phyloP scores from a whole-genome alignment of 2,329 filamentous ascomycete genomes.

The Nigrograna mackinnonii region DNA sequence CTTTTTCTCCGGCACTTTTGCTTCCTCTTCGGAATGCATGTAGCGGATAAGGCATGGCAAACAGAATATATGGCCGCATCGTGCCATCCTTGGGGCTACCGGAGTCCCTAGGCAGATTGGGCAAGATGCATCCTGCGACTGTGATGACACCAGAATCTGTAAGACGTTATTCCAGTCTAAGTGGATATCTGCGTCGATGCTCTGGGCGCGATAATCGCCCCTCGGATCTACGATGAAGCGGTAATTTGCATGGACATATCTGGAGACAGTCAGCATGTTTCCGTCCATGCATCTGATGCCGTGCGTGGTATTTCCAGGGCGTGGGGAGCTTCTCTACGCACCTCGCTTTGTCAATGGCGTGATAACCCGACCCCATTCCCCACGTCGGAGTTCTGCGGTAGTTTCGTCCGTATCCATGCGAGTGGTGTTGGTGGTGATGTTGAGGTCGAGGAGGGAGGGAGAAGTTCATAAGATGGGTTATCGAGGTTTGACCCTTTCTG shows the following conservation, averaged over 20 bases:
- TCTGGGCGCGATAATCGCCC: constrained; percentile 78
- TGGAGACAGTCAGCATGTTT: constrained; percentile 34
- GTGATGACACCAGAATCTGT: constrained; percentile 86
- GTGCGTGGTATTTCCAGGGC: background rate
- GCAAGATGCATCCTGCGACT: constrained; percentile 86
- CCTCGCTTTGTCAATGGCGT: constrained; percentile 87
- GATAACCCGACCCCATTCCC: constrained; percentile 86
- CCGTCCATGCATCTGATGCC: no score
- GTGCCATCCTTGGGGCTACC: constrained; percentile 93
- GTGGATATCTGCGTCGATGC: constrained; percentile 83
- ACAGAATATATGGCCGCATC: constrained; percentile 96
- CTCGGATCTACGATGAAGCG: constrained; percentile 90
- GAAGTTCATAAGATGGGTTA: constrained; percentile 96
- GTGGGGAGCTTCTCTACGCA: constrained; percentile 50
- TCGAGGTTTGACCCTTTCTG: constrained; percentile 91
- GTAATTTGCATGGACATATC: constrained; percentile 94
- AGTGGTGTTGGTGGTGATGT: constrained; percentile 57
- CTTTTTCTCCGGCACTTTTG: constrained; percentile 65
- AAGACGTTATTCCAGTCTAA: constrained; percentile 89
- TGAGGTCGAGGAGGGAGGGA: constrained; percentile 75
- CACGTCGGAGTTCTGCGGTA: constrained; percentile 74
- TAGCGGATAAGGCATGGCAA: constrained; percentile 91
- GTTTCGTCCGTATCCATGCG: constrained; percentile 56
- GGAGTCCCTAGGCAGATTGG: constrained; percentile 94
- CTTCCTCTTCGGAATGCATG: constrained; percentile 82